Percentiles rank a stretch among this genome's conserved stretches.
Evolutionary conservation across 495 filamentous ascomycete species (phyloP).

Genomic region (Achaetomiella virescens): DNA sequence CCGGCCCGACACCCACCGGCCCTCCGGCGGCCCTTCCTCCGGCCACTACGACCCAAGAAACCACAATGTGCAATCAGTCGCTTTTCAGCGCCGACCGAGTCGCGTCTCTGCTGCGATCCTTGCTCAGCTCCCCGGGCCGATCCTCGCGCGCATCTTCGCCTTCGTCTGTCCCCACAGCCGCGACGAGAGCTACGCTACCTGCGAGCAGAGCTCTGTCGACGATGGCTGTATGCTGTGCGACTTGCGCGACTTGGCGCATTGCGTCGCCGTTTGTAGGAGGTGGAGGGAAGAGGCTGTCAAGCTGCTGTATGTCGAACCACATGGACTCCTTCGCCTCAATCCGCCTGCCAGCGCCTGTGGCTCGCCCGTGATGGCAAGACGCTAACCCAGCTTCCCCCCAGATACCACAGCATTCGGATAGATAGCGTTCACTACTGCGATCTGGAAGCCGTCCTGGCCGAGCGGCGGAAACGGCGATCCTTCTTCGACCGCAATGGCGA

Average conservation of each 20-base stretch:
- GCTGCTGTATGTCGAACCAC: conserved; percentile 51
- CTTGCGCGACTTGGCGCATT: conserved; percentile 81
- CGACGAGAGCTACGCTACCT: conserved; percentile 71
- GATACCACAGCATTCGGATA: conserved; percentile 85
- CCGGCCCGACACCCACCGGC: conserved; percentile 9
- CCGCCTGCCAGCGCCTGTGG: background rate
- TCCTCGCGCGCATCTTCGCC: conserved; percentile 69
- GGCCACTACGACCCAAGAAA: conserved; percentile 3
- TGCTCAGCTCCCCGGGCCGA: conserved; percentile 49
- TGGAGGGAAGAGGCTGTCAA: conserved; percentile 58
- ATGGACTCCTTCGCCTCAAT: background rate
- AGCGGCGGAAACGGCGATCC: conserved; percentile 62
- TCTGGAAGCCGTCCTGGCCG: conserved; percentile 70
- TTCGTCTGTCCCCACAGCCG: conserved; percentile 76
- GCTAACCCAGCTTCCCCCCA: conserved; percentile 25
- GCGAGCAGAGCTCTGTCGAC: conserved; percentile 73
- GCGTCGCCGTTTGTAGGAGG: conserved; percentile 61
- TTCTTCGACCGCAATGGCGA: conserved; percentile 69
- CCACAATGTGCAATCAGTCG: background rate
- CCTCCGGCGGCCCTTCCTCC: conserved; percentile 17
- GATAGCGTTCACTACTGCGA: conserved; percentile 94
- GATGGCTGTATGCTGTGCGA: conserved; percentile 95
- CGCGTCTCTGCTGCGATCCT: conserved; percentile 27
- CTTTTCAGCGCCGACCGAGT: conserved; percentile 17
- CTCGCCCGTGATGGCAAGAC: background rate